A percentile compares a stretch with the other conserved stretches of the same genome.
phyloP scores from a whole-genome alignment of 768 basidiomycete species.

The Trametes punicea region DNA sequence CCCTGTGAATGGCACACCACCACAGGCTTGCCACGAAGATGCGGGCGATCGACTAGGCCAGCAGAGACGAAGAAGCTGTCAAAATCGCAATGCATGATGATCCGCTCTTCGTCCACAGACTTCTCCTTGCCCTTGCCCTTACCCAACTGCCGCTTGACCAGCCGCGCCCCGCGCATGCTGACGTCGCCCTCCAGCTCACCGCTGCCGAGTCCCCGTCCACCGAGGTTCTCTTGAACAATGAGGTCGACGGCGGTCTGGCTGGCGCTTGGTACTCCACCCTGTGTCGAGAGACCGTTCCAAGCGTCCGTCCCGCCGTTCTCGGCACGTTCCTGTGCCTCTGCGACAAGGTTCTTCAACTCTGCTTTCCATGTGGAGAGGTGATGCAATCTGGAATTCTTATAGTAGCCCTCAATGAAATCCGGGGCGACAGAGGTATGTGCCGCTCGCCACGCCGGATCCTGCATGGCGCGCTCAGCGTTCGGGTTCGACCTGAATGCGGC shows the following conservation, averaged over 20 bases:
- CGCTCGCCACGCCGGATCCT: constrained; percentile 79
- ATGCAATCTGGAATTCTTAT: constrained; percentile 84
- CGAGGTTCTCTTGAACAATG: constrained; percentile 29
- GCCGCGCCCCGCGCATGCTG: constrained; percentile 39
- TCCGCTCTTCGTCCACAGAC: constrained; percentile 46
- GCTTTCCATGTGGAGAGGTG: constrained; percentile 91
- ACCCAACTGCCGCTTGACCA: constrained; percentile 45
- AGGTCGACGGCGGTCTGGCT: constrained; percentile 31
- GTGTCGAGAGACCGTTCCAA: background rate
- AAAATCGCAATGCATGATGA: constrained; percentile 93
- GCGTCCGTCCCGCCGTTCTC: constrained; percentile 37
- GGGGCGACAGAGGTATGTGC: constrained; percentile 84
- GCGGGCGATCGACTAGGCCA: constrained; percentile 75
- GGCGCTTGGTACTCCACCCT: background rate
- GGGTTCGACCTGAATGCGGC: constrained; percentile 67
- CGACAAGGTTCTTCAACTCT: constrained; percentile 77
- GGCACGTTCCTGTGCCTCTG: constrained; percentile 71
- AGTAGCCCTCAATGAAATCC: constrained; percentile 76
- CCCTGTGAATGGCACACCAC: constrained; percentile 96
- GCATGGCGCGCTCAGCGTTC: constrained; percentile 75
- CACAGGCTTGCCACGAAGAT: constrained; percentile 82
- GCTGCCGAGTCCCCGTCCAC: constrained; percentile 21
- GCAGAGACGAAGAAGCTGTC: constrained; percentile 97
- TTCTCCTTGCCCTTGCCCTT: constrained; percentile 57
- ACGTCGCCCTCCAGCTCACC: constrained; percentile 33